These are phyloP conservation scores for Phaeodactylum tricornutum DNA, from an alignment of 108 stramenopile genomes.

Conservation along the genomic window DNA sequence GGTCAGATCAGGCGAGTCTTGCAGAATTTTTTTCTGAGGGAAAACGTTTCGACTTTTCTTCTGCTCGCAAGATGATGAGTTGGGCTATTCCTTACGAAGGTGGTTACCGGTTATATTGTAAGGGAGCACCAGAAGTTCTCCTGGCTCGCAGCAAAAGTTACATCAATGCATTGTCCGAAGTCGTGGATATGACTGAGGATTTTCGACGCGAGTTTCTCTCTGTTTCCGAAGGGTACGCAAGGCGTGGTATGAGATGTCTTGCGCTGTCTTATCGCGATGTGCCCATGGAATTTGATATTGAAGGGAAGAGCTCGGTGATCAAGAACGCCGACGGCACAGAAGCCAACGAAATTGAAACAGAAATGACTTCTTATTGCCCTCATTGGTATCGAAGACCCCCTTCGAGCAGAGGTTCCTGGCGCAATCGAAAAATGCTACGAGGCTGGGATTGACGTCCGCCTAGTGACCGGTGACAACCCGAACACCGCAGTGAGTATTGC, in stretches of 20 bases:
- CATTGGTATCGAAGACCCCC: slow-evolving; percentile 96
- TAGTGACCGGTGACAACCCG: slow-evolving; percentile 96
- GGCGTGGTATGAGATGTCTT: slow-evolving; percentile 75
- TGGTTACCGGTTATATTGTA: slow-evolving; percentile 73
- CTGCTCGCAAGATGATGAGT: slow-evolving; percentile 87
- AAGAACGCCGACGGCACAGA: slow-evolving; percentile 65
- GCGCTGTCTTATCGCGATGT: slow-evolving; percentile 75
- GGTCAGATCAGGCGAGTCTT: slow-evolving; percentile 44
- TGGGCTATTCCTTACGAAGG: slow-evolving; percentile 72
- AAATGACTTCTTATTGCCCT: slow-evolving; percentile 63
- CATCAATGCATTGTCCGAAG: slow-evolving; percentile 13
- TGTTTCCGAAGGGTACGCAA: slow-evolving; percentile 47
- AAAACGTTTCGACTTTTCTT: slow-evolving; percentile 79
- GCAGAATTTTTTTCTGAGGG: slow-evolving; percentile 54
- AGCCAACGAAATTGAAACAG: slow-evolving; percentile 54
- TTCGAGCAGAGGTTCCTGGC: slow-evolving; percentile 83
- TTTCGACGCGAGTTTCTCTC: slow-evolving; percentile 14
- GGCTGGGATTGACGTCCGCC: slow-evolving; percentile 92
- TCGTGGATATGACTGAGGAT: slow-evolving; percentile 25
- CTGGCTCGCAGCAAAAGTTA: slow-evolving; percentile 38
- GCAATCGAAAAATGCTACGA: slow-evolving; percentile 80
- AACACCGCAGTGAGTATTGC: slow-evolving; percentile 95
- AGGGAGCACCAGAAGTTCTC: slow-evolving; percentile 81
- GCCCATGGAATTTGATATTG: slow-evolving; percentile 48
- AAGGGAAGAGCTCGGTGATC: slow-evolving; percentile 27